Evolutionary conservation across 257 asterid species (phyloP), one percentile per base, ranked within the genome.

Genomic region (Nicotiana tomentosiformis): DNA sequence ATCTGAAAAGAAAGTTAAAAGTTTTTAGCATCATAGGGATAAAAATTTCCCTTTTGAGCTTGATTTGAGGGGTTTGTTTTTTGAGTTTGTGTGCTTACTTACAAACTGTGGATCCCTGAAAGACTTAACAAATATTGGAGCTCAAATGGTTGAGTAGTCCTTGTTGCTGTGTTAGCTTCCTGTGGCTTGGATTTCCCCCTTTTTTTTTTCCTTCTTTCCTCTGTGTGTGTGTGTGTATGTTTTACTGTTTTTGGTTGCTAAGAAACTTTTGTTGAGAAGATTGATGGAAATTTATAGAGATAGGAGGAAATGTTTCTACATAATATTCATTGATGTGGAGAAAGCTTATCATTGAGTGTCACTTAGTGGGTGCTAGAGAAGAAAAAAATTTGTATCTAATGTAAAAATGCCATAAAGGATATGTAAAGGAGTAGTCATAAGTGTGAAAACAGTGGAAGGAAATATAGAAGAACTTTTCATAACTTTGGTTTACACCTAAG

Each of bases 11-110:
- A 14, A 11, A 43, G 78, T 20, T 43, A 46, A 72, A 46, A 11
- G 62, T 49, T 74, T 67, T 74, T 74, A 74, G 80, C 60, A 46
- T 72, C 79, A 46, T 72, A 72, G 20, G 37, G 61, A 60, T 74
- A 60, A 49, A 74, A 49, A 14, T 20, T 14, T 49, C n/a, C 14
- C 1, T 49, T 72, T 7, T 74, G n/a, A 26, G 7, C 51, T 74
- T 74, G 43, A 49, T 49, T 74, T 14, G 39, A 23, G 62, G 23
- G 51, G 20, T 17, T 69, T n/a, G 78, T 6, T 3, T 70, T 43
- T 70, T 5, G 35, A 0, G 11, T n/a, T 1, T 8, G n/a, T 9
- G 7, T 43, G 60, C 39, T 15, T 74, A 17, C 37, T 43, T 46
- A 20, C 35, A 46, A 72, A 46, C 23, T 20, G 37, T 43, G 37